phyloP scores from a whole-genome alignment of 345 rosid genomes.

The Pistacia integerrima region DNA sequence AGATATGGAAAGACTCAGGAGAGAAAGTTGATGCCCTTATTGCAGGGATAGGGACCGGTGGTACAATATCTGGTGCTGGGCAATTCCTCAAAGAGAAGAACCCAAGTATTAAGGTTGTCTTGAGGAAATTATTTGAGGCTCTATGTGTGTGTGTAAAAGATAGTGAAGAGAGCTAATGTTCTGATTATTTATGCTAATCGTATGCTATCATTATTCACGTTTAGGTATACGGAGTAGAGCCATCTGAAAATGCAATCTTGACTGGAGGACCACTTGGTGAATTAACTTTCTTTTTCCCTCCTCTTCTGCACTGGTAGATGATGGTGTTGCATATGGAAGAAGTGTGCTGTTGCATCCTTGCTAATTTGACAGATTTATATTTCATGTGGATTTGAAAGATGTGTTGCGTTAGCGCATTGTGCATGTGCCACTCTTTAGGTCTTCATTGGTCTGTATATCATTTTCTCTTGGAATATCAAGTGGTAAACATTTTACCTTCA shows the following conservation, averaged over 20 bases:
- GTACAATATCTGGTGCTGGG: conserved; percentile 59
- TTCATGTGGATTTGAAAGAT: not conserved
- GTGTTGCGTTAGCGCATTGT: not conserved
- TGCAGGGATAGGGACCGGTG: conserved; percentile 66
- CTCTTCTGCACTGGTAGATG: not conserved
- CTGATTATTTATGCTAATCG: conserved; percentile 5
- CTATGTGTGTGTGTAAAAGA: not conserved
- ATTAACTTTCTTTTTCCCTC: not conserved
- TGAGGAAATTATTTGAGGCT: not conserved
- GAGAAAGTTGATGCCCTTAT: conserved; percentile 59
- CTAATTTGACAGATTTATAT: not conserved
- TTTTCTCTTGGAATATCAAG: no score
- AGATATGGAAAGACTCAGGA: conserved; percentile 65
- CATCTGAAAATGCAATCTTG: not conserved
- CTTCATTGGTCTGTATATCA: not conserved
- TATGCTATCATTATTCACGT: conserved; percentile 3
- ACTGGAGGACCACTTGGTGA: conserved; percentile 43
- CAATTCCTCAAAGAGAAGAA: conserved; percentile 47
- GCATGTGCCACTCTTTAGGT: not conserved
- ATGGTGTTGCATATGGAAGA: not conserved
- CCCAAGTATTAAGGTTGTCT: conserved; percentile 40
- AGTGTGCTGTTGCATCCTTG: not conserved
- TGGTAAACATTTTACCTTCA: no score
- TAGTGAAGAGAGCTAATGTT: not conserved
- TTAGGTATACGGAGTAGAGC: conserved; percentile 43